Conservation (phyloP, 2,329 filamentous ascomycete genomes). For the Xylariaceae sp. region DNA sequence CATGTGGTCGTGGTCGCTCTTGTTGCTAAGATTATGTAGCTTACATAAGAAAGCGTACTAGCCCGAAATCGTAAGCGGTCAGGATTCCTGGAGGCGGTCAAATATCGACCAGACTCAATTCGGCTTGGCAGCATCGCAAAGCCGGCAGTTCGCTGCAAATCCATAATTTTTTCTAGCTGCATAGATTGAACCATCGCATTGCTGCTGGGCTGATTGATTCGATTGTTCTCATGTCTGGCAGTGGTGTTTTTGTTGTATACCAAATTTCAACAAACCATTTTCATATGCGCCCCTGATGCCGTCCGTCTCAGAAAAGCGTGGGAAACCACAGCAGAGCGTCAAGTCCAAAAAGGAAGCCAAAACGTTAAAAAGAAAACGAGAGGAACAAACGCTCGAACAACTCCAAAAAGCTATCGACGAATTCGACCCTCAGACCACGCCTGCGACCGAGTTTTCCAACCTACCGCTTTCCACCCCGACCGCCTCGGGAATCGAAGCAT, state of each 20-base stretch:
- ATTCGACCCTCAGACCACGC: slow-evolving; percentile 52
- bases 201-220: no score
- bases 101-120: slow-evolving; percentile 11
- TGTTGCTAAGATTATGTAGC: no score
- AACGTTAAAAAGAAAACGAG: slow-evolving; percentile 38
- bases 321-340: slow-evolving; percentile 23
- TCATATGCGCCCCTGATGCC: slow-evolving; percentile 20
- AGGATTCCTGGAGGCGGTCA: slow-evolving; percentile 15
- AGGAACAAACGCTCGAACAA: slow-evolving; percentile 35
- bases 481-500: slow-evolving; percentile 69
- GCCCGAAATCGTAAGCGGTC: slow-evolving; percentile 12
- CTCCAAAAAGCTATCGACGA: slow-evolving; percentile 37
- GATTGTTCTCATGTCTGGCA: no score
- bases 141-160: slow-evolving; percentile 24
- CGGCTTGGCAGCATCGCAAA: slow-evolving; percentile 2
- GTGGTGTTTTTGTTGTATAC: background rate
- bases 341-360: slow-evolving; percentile 27
- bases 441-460: slow-evolving; percentile 68
- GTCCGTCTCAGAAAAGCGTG: slow-evolving; percentile 18
- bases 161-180: slow-evolving; percentile 20
- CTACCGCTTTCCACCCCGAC: slow-evolving; percentile 83
- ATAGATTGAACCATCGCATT: background rate
- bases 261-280: background rate
- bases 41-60: background rate
- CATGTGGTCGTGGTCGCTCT: no score